Evolutionary conservation across 129 eudicot genomes (phyloP), one percentile per base, ranked within the genome.

Genomic region (Arctium lappa): DNA sequence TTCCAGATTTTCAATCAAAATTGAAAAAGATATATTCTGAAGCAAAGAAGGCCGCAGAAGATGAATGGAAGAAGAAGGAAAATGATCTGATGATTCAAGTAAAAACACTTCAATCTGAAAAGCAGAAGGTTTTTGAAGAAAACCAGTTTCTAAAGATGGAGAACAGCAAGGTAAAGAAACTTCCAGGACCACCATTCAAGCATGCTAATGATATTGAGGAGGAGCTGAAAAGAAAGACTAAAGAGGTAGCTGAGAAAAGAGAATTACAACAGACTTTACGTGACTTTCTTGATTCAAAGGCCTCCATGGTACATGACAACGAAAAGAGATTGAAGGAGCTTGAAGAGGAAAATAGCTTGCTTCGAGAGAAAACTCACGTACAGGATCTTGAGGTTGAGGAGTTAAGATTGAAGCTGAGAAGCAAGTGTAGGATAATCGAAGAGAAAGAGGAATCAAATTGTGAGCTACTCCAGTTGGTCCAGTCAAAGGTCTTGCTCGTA

Each of bases 31-130:
- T 90, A 8, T 88, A 85, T 88, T 81, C 86, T 9, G 97, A 91
- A 80, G 89, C 97, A 50, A 93, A 86, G 74, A 87, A 85, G 85
- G 93, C 87, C 69, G 94, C 95, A 18, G 97, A 95, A 79, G 73
- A 79, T 46, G 90, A 85, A 76, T 91, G 86, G 72, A 91, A 80
- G 70, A 91, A 87, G 88, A 93, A 87, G 88, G 93, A 91, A 83
- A 82, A 72, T 4, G 89, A 85, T 68, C 86, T 92, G 33, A 80
- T 86, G 16, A 86, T 79, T 39, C 91, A 86, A 82, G 73, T 88
- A 69, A 82, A 86, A 79, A 87, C 86, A 80, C 91, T 92, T 75
- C 87, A 84, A 80, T 29, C 33, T 53, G 92, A 92, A 85, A 92
- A 89, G 63, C 92, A 88, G 38, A 83, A 84, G 36, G 38, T 84